Evolutionary conservation across 805 yeast genomes (phyloP), one percentile per base, ranked within the genome.

Genomic region (Hanseniaspora clermontiae): DNA sequence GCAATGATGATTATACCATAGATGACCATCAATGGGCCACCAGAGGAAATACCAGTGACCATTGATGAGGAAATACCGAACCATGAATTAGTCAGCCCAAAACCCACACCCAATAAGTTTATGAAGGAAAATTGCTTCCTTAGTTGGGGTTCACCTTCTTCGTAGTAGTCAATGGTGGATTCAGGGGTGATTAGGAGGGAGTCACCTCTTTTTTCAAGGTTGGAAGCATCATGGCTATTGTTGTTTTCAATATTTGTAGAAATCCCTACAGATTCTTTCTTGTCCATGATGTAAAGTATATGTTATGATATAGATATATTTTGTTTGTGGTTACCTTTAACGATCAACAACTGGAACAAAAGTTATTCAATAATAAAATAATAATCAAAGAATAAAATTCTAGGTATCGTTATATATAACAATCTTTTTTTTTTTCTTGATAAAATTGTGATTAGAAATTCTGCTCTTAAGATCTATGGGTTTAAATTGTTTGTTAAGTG

Each of bases 41-140:
- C 84, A 31, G 80, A 72, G 11, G 72, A 64, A 32, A 80, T 77
- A 64, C 83, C 81, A 1, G 82, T 74, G 38, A 77, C 71, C 69
- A 80, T 71, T 1, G 82, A 75, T 1, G 81, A 78, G n/a, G 82
- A 77, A 20, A 80, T 77, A 59, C 84, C 84, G 61, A 77, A 78
- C 84, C 84, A 80, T 3, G 83, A 77, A 64, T 80, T 80, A 15
- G 84, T 80, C 57, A 80, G 64, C 19, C 83, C 83, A 61, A 80
- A 80, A 2, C 83, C 84, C 29, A 79, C 80, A 49, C 83, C 84
- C 37, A 80, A 67, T 20, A 80, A 69, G 7, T 82, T 74, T 71
- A 77, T 68, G 4, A 75, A 62, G 0, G 79, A 71, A 58, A 78
- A 78, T n/a, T 71, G 68, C 63, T 73, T 73, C 40, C 72, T 61